Percentiles rank a stretch among this genome's conserved stretches.
phyloP scores from a whole-genome alignment of 768 basidiomycete species.

The Boletus tylopilopsis region DNA sequence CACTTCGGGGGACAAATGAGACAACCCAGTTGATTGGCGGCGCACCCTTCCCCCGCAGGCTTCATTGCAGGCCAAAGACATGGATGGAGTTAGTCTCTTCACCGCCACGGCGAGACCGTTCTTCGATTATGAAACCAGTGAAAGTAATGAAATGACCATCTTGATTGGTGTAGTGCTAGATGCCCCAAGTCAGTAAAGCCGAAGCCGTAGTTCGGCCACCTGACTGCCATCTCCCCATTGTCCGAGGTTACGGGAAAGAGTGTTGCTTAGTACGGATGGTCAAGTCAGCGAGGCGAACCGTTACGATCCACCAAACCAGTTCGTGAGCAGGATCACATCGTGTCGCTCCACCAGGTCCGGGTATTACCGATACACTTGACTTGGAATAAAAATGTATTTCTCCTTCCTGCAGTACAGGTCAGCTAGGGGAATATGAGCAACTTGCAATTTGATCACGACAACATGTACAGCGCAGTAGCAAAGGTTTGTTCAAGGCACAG shows the following conservation, averaged over 20 bases:
- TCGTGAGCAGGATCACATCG: background rate
- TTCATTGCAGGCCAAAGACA: background rate
- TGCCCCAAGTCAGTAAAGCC: no score
- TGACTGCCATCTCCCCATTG: no score
- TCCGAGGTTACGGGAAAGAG: no score
- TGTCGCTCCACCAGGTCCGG: background rate
- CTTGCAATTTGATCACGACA: slow-evolving; percentile 23
- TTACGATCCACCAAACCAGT: background rate
- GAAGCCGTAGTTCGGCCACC: no score
- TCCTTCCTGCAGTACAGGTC: slow-evolving; percentile 21
- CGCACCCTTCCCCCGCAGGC: background rate
- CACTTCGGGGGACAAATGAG: background rate
- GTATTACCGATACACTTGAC: background rate
- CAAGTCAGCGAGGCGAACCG: no score
- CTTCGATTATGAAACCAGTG: no score
- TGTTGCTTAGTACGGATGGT: no score
- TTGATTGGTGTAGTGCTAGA: no score
- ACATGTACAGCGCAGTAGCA: slow-evolving; percentile 28
- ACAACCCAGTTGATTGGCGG: background rate
- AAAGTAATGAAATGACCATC: no score
- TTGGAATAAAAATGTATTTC: slow-evolving; percentile 13
- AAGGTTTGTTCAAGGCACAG: slow-evolving; percentile 18
- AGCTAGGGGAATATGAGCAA: slow-evolving; percentile 22
- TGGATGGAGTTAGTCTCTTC: no score
- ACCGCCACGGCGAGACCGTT: no score